These are phyloP conservation scores for Colletotrichum falcatum DNA, from an alignment of 2,329 filamentous ascomycete species.

Conservation along the genomic window DNA sequence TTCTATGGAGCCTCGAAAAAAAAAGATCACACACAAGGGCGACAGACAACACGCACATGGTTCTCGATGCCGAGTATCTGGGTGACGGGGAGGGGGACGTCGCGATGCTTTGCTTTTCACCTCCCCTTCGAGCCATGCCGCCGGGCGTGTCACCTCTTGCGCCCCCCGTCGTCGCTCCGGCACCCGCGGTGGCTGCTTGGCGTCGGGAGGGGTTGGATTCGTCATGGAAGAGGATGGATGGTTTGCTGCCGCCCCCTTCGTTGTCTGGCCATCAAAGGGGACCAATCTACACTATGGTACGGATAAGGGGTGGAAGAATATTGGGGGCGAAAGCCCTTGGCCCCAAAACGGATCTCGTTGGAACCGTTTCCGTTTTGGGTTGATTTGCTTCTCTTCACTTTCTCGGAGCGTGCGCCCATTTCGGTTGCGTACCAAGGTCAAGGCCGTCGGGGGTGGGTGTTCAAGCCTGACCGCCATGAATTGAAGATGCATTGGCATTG, in stretches of 20 bases:
- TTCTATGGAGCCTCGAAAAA: background rate
- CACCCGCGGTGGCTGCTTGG: background rate
- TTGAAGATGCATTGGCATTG: background rate
- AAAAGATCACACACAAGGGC: background rate
- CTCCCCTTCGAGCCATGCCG: background rate
- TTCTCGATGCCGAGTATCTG: conserved; percentile 19
- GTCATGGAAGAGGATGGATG: background rate
- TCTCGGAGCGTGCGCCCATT: background rate
- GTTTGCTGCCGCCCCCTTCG: background rate
- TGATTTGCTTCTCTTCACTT: background rate
- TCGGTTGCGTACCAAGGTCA: background rate
- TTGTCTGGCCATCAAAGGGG: conserved; percentile 7
- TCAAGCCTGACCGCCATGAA: background rate
- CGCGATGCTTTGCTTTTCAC: background rate
- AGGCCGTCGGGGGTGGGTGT: background rate
- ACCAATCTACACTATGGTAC: background rate
- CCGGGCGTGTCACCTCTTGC: background rate
- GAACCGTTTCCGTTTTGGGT: background rate
- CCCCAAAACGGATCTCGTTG: background rate
- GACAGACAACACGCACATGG: background rate
- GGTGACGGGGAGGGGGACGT: background rate
- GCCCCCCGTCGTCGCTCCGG: background rate
- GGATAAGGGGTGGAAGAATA: background rate
- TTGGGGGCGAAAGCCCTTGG: background rate
- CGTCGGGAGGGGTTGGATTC: background rate